Percentiles rank a stretch among this genome's conserved stretches.
phyloP scores from a whole-genome alignment of 2,329 filamentous ascomycete genomes.

The Paraconiothyrium brasiliense region DNA sequence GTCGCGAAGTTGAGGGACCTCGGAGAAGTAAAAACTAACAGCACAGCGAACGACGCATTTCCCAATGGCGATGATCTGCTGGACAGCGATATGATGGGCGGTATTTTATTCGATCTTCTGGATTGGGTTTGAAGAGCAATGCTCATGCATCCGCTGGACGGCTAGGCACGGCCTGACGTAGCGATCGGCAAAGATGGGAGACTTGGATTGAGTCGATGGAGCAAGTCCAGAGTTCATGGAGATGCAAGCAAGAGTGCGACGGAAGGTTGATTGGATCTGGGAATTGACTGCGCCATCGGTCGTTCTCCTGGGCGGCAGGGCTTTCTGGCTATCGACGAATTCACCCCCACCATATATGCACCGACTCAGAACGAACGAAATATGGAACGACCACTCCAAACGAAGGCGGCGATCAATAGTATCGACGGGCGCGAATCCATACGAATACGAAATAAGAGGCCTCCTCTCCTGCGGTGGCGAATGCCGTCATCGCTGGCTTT shows the following conservation, averaged over 20 bases:
- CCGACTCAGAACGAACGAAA: too few relatives aligned
- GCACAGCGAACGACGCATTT: not conserved
- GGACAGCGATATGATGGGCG: constrained; percentile 14
- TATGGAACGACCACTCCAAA: not conserved
- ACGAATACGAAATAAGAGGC: not conserved
- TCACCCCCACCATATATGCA: too few relatives aligned
- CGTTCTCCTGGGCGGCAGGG: too few relatives aligned
- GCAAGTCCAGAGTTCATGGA: too few relatives aligned
- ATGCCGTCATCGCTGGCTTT: not conserved
- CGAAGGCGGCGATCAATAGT: not conserved
- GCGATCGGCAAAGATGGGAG: too few relatives aligned
- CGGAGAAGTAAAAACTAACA: not conserved
- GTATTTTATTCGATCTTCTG: constrained; percentile 15
- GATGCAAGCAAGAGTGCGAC: too few relatives aligned
- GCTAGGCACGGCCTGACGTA: not conserved
- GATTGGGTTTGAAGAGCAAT: not conserved
- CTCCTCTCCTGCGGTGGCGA: not conserved
- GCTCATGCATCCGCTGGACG: not conserved
- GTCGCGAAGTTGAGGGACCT: constrained; percentile 11
- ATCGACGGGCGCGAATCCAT: not conserved
- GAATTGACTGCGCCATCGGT: too few relatives aligned
- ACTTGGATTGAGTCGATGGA: too few relatives aligned
- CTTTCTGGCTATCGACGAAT: not conserved
- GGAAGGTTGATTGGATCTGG: too few relatives aligned
- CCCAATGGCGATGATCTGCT: not conserved